Conservation (phyloP, 202 grass and related monocot genomes). For the Elaeis oleifera region DNA sequence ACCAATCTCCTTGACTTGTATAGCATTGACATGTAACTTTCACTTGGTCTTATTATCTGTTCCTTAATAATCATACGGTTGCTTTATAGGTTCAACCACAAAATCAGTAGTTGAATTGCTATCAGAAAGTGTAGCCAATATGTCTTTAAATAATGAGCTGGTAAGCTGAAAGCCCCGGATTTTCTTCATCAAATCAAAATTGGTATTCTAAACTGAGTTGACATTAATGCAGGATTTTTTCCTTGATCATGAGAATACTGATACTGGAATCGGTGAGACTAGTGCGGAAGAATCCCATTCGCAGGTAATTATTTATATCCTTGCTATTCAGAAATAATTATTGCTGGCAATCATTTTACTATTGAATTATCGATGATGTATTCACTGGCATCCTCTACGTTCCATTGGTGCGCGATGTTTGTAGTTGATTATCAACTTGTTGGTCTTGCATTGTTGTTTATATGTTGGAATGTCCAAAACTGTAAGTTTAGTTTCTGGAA, state of each 20-base stretch:
- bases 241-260: constrained; percentile 82
- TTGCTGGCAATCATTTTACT: too few relatives aligned
- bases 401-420: too few relatives aligned
- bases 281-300: constrained; percentile 34
- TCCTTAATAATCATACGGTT: constrained; percentile 16
- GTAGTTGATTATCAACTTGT: too few relatives aligned
- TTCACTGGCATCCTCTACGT: too few relatives aligned
- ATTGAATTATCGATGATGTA: too few relatives aligned
- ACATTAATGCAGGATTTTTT: constrained; percentile 68
- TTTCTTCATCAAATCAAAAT: too few relatives aligned
- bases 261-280: constrained; percentile 35
- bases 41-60: too few relatives aligned
- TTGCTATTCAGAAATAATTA: constrained; percentile 1
- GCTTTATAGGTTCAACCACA: constrained; percentile 47
- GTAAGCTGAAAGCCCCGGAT: constrained; percentile 31
- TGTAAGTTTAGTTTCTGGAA: too few relatives aligned
- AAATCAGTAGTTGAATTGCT: constrained; percentile 97
- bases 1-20: constrained; percentile 5
- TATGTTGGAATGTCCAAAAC: too few relatives aligned
- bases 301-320: constrained; percentile 35
- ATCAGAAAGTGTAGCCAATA: constrained; percentile 72
- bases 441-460: too few relatives aligned
- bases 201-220: not conserved
- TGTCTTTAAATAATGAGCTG: constrained; percentile 66
- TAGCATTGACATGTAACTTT: not conserved